phyloP scores from a whole-genome alignment of 768 basidiomycete species.

The Auricularia auricula-judae region DNA sequence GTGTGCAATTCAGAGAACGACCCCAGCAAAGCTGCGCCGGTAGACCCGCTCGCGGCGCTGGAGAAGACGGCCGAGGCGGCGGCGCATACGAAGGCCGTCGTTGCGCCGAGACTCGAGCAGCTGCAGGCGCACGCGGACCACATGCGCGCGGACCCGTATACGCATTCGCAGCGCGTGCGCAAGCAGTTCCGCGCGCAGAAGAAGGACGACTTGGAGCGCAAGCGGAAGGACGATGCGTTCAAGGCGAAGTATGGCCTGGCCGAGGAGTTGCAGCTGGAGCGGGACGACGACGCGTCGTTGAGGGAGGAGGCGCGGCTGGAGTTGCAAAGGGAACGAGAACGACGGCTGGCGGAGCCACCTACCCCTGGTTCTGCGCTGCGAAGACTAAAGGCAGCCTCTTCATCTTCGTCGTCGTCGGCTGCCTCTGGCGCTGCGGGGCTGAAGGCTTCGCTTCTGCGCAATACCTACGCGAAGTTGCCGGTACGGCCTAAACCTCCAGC shows the following conservation, averaged over 20 bases:
- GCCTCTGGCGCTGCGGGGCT: slow-evolving; percentile 2
- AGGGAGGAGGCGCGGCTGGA: slow-evolving; percentile 50
- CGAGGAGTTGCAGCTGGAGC: slow-evolving; percentile 48
- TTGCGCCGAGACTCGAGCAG: slow-evolving; percentile 70
- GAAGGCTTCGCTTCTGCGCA: slow-evolving; percentile 5
- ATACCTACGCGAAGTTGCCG: background rate
- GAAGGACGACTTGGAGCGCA: slow-evolving; percentile 60
- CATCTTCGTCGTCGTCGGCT: background rate
- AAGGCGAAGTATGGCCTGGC: slow-evolving; percentile 72
- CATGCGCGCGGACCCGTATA: slow-evolving; percentile 79
- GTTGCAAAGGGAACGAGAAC: slow-evolving; percentile 45
- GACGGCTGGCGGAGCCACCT: slow-evolving; percentile 30
- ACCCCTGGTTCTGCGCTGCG: background rate
- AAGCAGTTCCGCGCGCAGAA: slow-evolving; percentile 83
- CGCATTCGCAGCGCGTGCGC: slow-evolving; percentile 61
- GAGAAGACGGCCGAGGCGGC: slow-evolving; percentile 83
- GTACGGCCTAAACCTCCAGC: background rate
- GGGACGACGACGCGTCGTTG: slow-evolving; percentile 46
- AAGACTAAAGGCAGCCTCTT: too few relatives aligned
- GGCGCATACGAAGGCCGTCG: slow-evolving; percentile 57
- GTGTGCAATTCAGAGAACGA: slow-evolving; percentile 49
- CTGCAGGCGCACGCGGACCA: slow-evolving; percentile 68
- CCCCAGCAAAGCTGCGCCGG: slow-evolving; percentile 38
- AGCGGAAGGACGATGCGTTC: slow-evolving; percentile 57
- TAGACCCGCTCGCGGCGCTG: slow-evolving; percentile 76